Evolutionary conservation across 345 rosid species (phyloP).

Genomic region (Durio zibethinus): DNA sequence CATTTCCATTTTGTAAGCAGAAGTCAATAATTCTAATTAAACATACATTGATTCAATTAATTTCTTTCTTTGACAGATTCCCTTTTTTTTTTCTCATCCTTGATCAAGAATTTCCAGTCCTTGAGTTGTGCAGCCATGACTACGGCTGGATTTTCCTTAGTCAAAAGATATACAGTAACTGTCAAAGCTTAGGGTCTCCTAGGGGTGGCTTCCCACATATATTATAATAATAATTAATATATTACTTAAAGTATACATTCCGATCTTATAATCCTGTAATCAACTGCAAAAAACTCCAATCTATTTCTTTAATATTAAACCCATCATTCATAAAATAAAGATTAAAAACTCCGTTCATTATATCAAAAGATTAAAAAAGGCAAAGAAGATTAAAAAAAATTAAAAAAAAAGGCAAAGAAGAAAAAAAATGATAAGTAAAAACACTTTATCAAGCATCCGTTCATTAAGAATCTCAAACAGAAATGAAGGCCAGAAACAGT

Average conservation of each 20-base stretch:
- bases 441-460: constrained; percentile 5
- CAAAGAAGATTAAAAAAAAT: no score
- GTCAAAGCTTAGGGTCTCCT: background rate
- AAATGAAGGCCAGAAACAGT: constrained; percentile 2
- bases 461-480: constrained; percentile 1
- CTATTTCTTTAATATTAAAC: constrained; percentile 7
- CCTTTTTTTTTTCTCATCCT: background rate
- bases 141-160: background rate
- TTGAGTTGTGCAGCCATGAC: background rate
- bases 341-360: no score
- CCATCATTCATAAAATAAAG: constrained; percentile 5
- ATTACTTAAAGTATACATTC: background rate
- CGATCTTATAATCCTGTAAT: background rate
- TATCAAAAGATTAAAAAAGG: background rate
- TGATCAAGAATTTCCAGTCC: background rate
- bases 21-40: background rate
- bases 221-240: background rate
- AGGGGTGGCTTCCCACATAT: background rate
- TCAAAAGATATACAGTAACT: constrained; percentile 2
- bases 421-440: background rate
- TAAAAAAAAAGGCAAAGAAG: no score
- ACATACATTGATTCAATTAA: background rate
- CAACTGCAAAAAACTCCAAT: background rate
- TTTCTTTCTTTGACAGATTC: background rate
- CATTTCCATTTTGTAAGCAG: background rate